A percentile compares a stretch with the other conserved stretches of the same genome.
These are phyloP conservation scores for Plasmodium blacklocki DNA, from an alignment of 169 alveolate species.

Conservation along the genomic window DNA sequence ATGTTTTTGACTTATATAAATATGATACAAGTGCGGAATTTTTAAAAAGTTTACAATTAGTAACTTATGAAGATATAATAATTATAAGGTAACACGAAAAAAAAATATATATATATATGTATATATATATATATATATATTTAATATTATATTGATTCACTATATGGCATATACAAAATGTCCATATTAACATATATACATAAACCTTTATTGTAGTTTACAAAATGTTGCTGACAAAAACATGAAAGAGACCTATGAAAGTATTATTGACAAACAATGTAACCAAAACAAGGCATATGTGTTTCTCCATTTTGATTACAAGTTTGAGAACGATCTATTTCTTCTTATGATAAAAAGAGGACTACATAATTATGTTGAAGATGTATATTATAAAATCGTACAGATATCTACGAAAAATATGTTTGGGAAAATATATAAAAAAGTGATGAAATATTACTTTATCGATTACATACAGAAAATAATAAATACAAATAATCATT, in stretches of 20 bases:
- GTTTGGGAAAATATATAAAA: conserved; percentile 28
- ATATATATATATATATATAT: not conserved
- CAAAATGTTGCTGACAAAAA: conserved; percentile 1
- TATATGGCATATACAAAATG: too few species aligned
- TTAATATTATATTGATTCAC: too few species aligned
- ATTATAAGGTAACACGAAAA: conserved; percentile 20
- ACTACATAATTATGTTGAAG: not conserved
- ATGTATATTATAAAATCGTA: conserved; percentile 13
- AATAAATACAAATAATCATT: not conserved
- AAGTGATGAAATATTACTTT: conserved; percentile 4
- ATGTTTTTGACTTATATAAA: conserved; percentile 12
- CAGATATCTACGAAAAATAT: conserved; percentile 1
- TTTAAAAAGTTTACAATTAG: not conserved
- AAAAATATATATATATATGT: not conserved
- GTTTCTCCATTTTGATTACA: conserved; percentile 15
- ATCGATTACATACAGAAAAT: not conserved
- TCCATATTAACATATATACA: too few species aligned
- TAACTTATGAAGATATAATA: conserved; percentile 29
- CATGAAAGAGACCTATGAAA: not conserved
- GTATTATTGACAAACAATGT: conserved; percentile 1
- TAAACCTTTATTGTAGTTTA: conserved; percentile 7
- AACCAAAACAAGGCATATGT: not conserved
- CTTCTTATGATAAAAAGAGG: conserved; percentile 9
- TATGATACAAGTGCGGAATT: not conserved
- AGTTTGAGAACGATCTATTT: not conserved